phyloP scores from a whole-genome alignment of 176 grass and related monocot genomes.

The Hsuehochloa calcarea region DNA sequence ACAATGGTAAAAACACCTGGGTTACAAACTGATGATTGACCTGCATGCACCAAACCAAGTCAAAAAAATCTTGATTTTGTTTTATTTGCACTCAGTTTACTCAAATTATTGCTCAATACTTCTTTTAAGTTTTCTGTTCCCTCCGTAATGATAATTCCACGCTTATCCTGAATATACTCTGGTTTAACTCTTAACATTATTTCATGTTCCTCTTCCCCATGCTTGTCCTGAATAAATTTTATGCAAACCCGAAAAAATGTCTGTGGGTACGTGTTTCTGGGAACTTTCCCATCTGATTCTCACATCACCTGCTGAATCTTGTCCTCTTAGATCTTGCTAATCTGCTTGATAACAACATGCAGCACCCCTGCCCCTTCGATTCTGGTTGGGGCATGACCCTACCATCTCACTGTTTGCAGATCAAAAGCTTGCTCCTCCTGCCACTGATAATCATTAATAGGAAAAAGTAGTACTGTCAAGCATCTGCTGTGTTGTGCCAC shows the following conservation, averaged over 20 bases:
- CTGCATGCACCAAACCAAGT: not conserved
- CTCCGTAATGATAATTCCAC: not conserved
- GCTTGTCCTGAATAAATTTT: not conserved
- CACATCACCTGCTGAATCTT: not conserved
- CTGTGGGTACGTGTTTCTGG: too few relatives aligned
- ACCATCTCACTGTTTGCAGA: not conserved
- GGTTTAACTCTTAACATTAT: not conserved
- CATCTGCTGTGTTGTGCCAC: not conserved
- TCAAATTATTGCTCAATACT: not conserved
- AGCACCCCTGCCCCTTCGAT: conserved; percentile 17
- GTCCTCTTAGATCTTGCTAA: not conserved
- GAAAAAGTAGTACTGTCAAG: not conserved
- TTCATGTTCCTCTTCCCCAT: not conserved
- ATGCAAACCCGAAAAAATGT: not conserved
- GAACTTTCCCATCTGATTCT: not conserved
- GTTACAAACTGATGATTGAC: too few relatives aligned
- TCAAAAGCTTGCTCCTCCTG: conserved; percentile 26
- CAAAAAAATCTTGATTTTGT: not conserved
- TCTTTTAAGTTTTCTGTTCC: not conserved
- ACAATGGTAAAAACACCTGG: too few relatives aligned
- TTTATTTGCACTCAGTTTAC: not conserved
- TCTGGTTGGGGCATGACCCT: not conserved
- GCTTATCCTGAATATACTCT: not conserved
- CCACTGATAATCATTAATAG: not conserved
- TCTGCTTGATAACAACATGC: conserved; percentile 9